Evolutionary conservation across 495 filamentous ascomycete genomes (phyloP).

Genomic region (Hypoxylon crocopeplum): DNA sequence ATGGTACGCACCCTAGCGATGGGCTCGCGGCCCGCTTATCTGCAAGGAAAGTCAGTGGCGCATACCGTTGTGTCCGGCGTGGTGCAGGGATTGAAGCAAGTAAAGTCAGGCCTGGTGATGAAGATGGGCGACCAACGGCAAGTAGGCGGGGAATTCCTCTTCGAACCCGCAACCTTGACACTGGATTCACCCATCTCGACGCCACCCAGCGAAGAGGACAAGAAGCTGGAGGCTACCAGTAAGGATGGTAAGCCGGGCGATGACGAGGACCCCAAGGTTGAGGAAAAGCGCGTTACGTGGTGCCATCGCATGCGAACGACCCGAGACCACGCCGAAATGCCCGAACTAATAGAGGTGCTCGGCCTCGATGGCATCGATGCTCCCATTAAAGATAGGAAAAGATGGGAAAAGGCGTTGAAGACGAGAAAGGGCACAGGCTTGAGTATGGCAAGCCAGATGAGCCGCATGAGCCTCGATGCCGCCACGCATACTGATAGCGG

Average conservation of each 20-base stretch:
- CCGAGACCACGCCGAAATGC: slow-evolving; percentile 76
- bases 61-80: slow-evolving; percentile 56
- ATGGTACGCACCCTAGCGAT: slow-evolving; percentile 70
- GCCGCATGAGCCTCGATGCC: slow-evolving; percentile 39
- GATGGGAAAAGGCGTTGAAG: slow-evolving; percentile 49
- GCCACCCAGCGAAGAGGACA: slow-evolving; percentile 37
- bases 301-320: slow-evolving; percentile 85
- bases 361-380: slow-evolving; percentile 59
- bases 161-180: slow-evolving; percentile 56
- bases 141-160: slow-evolving; percentile 86
- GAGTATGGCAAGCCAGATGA: slow-evolving; percentile 53
- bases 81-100: slow-evolving; percentile 62
- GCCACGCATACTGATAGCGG: slow-evolving; percentile 7
- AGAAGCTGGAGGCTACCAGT: slow-evolving; percentile 25
- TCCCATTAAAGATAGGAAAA: slow-evolving; percentile 48
- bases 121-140: slow-evolving; percentile 73
- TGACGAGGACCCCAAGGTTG: slow-evolving; percentile 29
- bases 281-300: slow-evolving; percentile 72
- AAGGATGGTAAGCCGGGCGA: slow-evolving; percentile 35
- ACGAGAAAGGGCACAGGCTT: slow-evolving; percentile 55
- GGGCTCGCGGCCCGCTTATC: slow-evolving; percentile 72
- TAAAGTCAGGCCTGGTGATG: slow-evolving; percentile 58
- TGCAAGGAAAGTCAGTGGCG: slow-evolving; percentile 55
- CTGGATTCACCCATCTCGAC: slow-evolving; percentile 44
- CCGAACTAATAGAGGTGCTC: slow-evolving; percentile 65